phyloP scores from a whole-genome alignment of 208 protist species.

The Trypanosoma lewisi region DNA sequence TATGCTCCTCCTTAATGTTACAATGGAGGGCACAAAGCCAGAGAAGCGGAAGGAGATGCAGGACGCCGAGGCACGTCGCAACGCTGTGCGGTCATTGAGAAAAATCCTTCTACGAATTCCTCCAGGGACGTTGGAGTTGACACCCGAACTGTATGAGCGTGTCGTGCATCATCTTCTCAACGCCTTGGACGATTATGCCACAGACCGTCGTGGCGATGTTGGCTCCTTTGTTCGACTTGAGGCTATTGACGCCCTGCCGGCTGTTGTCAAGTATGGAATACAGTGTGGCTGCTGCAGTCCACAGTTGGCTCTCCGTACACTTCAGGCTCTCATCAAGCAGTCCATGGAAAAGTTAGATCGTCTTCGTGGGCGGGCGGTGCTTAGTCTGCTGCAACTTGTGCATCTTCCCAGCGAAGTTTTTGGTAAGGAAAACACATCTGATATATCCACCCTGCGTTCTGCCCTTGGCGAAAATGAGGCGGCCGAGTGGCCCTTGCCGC shows the following conservation, averaged over 20 bases:
- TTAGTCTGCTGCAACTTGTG: constrained; percentile 33
- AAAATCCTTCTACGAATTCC: constrained; percentile 34
- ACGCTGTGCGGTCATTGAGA: constrained; percentile 74
- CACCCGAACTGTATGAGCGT: constrained; percentile 28
- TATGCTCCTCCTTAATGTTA: constrained; percentile 25
- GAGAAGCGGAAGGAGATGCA: constrained; percentile 38
- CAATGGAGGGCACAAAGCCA: constrained; percentile 42
- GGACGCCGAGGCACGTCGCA: constrained; percentile 91
- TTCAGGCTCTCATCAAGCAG: constrained; percentile 77
- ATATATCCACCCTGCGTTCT: constrained; percentile 11
- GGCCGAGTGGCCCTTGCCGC: constrained; percentile 36
- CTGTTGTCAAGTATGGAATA: constrained; percentile 48
- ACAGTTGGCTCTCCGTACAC: constrained; percentile 16
- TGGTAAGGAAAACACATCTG: neutral
- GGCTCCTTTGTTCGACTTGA: constrained; percentile 96
- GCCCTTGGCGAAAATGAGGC: neutral
- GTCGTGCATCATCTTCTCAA: constrained; percentile 61
- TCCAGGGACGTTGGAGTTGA: constrained; percentile 17
- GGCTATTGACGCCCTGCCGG: constrained; percentile 64
- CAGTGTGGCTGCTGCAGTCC: neutral
- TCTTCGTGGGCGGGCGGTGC: constrained; percentile 64
- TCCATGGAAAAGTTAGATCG: constrained; percentile 92
- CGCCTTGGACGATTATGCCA: constrained; percentile 89
- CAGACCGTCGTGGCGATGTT: constrained; percentile 96
- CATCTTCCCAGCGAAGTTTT: constrained; percentile 21